Evolutionary conservation across 225 moss, liverwort and hornwort genomes (phyloP).

Genomic region (Pseudoscleropodium purum): DNA sequence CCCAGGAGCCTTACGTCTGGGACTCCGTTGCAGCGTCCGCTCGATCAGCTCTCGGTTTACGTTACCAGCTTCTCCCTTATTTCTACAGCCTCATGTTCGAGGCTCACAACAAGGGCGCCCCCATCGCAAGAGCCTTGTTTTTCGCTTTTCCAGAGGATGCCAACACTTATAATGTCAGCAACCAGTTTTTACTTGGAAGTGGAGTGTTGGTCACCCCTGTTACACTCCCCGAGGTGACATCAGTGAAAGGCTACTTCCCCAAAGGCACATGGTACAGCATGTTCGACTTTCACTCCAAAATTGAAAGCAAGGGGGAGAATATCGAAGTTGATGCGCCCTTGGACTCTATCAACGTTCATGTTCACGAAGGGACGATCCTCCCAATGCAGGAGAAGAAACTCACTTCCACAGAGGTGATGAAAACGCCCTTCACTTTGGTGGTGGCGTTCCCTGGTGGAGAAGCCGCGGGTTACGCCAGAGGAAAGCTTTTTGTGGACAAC

Average conservation of each 20-base stretch:
- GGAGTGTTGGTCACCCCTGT: constrained; percentile 39
- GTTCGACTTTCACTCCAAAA: constrained; percentile 2
- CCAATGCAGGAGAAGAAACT: constrained; percentile 30
- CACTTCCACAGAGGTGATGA: constrained; percentile 8
- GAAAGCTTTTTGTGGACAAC: constrained; percentile 36
- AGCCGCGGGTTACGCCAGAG: background rate
- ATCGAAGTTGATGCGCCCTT: constrained; percentile 10
- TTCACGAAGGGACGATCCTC: constrained; percentile 30
- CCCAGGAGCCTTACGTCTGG: constrained; percentile 70
- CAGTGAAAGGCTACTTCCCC: constrained; percentile 37
- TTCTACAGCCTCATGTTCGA: constrained; percentile 72
- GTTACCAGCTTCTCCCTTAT: constrained; percentile 69
- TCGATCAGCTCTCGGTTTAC: constrained; percentile 29
- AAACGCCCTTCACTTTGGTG: constrained; percentile 32
- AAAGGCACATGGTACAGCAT: constrained; percentile 51
- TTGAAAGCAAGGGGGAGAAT: background rate
- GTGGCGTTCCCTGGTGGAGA: constrained; percentile 16
- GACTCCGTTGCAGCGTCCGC: constrained; percentile 39
- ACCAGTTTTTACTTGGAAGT: constrained; percentile 39
- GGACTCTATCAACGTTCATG: constrained; percentile 37
- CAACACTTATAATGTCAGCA: constrained; percentile 13
- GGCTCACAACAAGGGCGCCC: constrained; percentile 52
- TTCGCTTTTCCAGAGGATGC: constrained; percentile 35
- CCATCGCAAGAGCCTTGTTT: constrained; percentile 52
- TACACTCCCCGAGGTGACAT: background rate